Base-by-base conservation (phyloP, 805 yeast genomes). In the Hermanozyma aechmeae region DNA sequence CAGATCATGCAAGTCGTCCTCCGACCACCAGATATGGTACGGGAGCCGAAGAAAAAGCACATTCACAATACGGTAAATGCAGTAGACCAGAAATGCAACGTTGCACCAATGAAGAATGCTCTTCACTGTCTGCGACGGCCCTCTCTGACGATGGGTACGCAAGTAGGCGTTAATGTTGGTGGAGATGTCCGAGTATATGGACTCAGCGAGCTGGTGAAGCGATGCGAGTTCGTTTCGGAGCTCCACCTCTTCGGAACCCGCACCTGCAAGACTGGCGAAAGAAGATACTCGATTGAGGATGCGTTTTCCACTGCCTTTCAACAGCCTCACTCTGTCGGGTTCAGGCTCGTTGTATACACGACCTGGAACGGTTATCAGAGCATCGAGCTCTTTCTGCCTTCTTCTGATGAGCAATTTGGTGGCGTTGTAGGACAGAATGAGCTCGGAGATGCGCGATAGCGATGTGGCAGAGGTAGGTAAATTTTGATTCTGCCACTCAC, bases 51-150 rank as follows among this genome's bases (percentile, higher is more conserved):
- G 30, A 2, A 63, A 21, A 24, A 67, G 37, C 23, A 67, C 68
- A 41, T 56, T 60, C 18, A 65, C 25, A 5, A 70, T 51, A 29
- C 73, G 52, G 45, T 71, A 72, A 27, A 64, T 30, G 49, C 77
- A 71, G 47, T 71, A 71, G n/a, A 56, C 24, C 8, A 70, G 56
- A 37, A 71, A 65, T 5, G 44, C 39, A 29, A 40, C 27, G 34
- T 53, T 46, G 27, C n/a, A n/a, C n/a, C n/a, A n/a, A n/a, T n/a
- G n/a, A n/a, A n/a, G n/a, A n/a, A n/a, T n/a, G n/a, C n/a, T n/a
- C n/a, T n/a, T n/a, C n/a, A n/a, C n/a, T n/a, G n/a, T n/a, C n/a
- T n/a, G n/a, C n/a, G n/a, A n/a, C n/a, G n/a, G n/a, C n/a, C n/a
- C n/a, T n/a, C n/a, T n/a, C n/a, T n/a, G n/a, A n/a, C n/a, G n/a